These are phyloP conservation scores for Schizosaccharomyces japonicus DNA, from an alignment of 805 yeast genomes.

Conservation along the genomic window DNA sequence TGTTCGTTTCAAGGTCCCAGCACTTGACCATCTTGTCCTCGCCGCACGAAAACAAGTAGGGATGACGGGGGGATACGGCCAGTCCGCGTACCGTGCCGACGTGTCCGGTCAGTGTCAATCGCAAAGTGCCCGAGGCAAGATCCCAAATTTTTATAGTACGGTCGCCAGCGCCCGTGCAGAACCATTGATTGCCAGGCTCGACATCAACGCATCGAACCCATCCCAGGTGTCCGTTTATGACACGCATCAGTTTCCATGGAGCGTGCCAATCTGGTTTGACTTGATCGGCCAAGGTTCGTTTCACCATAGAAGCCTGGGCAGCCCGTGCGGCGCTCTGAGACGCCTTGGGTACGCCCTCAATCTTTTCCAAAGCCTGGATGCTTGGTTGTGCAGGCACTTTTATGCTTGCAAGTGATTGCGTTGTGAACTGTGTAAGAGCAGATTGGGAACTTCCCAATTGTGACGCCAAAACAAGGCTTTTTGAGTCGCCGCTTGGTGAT, in stretches of 20 bases:
- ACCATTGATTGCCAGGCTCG: conserved; percentile 78
- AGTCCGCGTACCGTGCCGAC: conserved; percentile 68
- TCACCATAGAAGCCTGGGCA: background rate
- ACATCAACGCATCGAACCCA: conserved; percentile 68
- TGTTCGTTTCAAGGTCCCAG: conserved; percentile 84
- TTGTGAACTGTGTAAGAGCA: no score
- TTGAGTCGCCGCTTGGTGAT: no score
- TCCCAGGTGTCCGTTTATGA: conserved; percentile 74
- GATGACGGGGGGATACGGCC: conserved; percentile 47
- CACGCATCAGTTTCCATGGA: conserved; percentile 49
- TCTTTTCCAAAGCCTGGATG: conserved; percentile 1
- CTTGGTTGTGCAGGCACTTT: background rate
- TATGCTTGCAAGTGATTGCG: background rate
- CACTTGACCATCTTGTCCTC: conserved; percentile 84
- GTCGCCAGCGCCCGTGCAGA: conserved; percentile 78
- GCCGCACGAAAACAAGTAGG: conserved; percentile 74
- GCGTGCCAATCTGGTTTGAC: conserved; percentile 23
- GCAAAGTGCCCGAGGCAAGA: conserved; percentile 41
- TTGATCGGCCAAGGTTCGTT: background rate
- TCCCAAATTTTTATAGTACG: conserved; percentile 83
- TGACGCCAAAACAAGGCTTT: no score
- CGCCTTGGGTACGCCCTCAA: background rate
- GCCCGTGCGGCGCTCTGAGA: background rate
- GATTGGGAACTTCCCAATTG: no score
- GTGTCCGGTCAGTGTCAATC: conserved; percentile 70